These are phyloP conservation scores for Leccinum griseonigrum DNA, from an alignment of 1,284 basidiomycete species.

Conservation along the genomic window DNA sequence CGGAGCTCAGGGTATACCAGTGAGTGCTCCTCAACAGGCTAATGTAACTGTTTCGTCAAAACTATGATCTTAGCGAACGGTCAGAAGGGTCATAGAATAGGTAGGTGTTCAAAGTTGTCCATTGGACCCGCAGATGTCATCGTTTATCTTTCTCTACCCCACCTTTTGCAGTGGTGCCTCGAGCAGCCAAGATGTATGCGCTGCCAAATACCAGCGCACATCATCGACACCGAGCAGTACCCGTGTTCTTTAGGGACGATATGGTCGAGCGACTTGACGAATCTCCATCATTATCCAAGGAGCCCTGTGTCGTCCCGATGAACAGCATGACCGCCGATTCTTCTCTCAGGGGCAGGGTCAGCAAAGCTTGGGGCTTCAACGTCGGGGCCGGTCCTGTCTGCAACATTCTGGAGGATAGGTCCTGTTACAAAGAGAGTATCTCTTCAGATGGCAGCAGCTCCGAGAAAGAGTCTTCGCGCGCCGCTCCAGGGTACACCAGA, in stretches of 20 bases:
- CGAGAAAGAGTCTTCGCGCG: slow-evolving; percentile 43
- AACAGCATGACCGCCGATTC: slow-evolving; percentile 36
- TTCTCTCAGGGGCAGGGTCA: slow-evolving; percentile 38
- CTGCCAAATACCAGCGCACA: slow-evolving; percentile 59
- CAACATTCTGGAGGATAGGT: slow-evolving; percentile 70
- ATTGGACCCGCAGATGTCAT: no score
- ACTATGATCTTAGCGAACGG: no score
- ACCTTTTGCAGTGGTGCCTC: slow-evolving; percentile 30
- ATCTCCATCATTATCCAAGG: slow-evolving; percentile 40
- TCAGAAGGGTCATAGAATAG: no score
- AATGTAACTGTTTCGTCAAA: no score
- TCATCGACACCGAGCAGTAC: slow-evolving; percentile 64
- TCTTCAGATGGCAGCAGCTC: no score
- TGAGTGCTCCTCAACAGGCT: no score
- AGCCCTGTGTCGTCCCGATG: slow-evolving; percentile 27
- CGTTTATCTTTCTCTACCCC: slow-evolving; percentile 13
- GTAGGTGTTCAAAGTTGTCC: no score
- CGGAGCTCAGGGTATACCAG: no score
- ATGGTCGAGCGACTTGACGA: slow-evolving; percentile 55
- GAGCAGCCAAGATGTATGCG: slow-evolving; percentile 47
- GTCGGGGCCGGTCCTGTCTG: slow-evolving; percentile 71
- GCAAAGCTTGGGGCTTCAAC: slow-evolving; percentile 67
- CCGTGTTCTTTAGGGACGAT: slow-evolving; percentile 49
- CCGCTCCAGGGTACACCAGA: slow-evolving; percentile 56
- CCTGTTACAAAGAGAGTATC: slow-evolving; percentile 69